phyloP scores from a whole-genome alignment of 192 early-diverging fungal genomes.

The Linnemannia schmuckeri region DNA sequence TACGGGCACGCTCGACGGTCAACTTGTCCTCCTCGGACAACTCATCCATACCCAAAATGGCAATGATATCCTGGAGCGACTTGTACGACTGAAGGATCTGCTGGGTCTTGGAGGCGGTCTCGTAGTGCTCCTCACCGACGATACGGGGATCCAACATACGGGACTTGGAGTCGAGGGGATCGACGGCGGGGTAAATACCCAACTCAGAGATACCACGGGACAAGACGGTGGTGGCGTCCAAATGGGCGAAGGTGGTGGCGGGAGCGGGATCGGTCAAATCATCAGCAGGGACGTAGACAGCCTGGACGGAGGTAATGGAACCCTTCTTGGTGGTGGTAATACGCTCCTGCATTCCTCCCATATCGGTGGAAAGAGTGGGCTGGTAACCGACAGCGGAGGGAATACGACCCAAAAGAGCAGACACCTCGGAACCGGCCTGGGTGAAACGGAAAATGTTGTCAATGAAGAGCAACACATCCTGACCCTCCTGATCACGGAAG shows the following conservation, averaged over 20 bases:
- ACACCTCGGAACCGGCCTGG: conserved; percentile 99
- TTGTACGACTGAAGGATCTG: conserved; percentile 99
- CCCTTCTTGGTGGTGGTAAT: conserved; percentile 99
- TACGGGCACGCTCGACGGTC: conserved; percentile 98
- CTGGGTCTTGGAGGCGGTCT: conserved; percentile 93
- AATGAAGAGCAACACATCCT: conserved; percentile 99
- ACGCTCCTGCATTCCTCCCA: conserved; percentile 99
- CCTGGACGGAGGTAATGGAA: conserved; percentile 98
- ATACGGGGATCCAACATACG: conserved; percentile 98
- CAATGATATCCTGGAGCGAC: conserved; percentile 99
- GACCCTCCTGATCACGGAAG: conserved; percentile 99
- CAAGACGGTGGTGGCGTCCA: conserved; percentile 99
- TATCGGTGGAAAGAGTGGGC: conserved; percentile 98
- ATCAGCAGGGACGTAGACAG: conserved; percentile 99
- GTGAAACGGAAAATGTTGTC: conserved; percentile 99
- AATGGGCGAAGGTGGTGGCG: conserved; percentile 98
- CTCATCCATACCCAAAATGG: conserved; percentile 99
- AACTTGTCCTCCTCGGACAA: conserved; percentile 99
- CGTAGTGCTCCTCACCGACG: conserved; percentile 95
- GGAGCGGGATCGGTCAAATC: conserved; percentile 99
- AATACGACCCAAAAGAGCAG: conserved; percentile 98
- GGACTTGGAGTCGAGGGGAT: conserved; percentile 98
- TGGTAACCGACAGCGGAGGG: conserved; percentile 99
- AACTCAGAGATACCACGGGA: conserved; percentile 98
- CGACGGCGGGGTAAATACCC: conserved; percentile 99